Conservation (phyloP, 495 filamentous ascomycete species). For the Neurospora hispaniola region DNA sequence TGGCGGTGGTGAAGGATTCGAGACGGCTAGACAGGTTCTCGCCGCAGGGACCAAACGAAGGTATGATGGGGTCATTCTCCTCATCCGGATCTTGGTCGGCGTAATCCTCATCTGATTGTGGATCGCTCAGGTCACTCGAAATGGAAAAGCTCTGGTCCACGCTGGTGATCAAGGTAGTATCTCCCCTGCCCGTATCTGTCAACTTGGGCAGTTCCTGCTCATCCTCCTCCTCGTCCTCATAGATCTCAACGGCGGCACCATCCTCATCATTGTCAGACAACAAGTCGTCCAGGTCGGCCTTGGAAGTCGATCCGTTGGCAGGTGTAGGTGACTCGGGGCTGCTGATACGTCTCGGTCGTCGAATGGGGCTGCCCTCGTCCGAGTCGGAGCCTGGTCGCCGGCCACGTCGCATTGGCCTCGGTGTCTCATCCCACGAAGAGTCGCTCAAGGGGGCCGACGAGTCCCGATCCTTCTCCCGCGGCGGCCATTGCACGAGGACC, state of each 20-base stretch:
- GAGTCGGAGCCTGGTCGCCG: slow-evolving; percentile 15
- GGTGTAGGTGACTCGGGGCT: slow-evolving; percentile 73
- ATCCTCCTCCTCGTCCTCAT: slow-evolving; percentile 41
- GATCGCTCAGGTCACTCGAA: slow-evolving; percentile 49
- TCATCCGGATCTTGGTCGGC: slow-evolving; percentile 55
- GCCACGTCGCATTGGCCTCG: slow-evolving; percentile 17
- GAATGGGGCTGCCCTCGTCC: slow-evolving; percentile 55
- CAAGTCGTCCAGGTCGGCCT: slow-evolving; percentile 18
- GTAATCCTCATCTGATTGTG: slow-evolving; percentile 50
- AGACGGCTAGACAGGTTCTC: slow-evolving; percentile 70
- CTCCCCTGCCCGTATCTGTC: slow-evolving; percentile 5
- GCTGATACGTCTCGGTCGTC: slow-evolving; percentile 46
- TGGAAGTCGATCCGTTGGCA: slow-evolving; percentile 26
- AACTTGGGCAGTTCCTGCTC: slow-evolving; percentile 29
- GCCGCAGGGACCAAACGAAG: slow-evolving; percentile 82
- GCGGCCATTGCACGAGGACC: slow-evolving; percentile 81
- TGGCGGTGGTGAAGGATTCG: slow-evolving; percentile 53
- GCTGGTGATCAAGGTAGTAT: slow-evolving; percentile 26
- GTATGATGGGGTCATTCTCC: slow-evolving; percentile 84
- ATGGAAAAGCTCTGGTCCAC: slow-evolving; percentile 32
- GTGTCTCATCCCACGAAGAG: slow-evolving; percentile 57
- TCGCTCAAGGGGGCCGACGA: slow-evolving; percentile 53
- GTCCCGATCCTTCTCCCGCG: slow-evolving; percentile 46
- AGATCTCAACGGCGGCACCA: slow-evolving; percentile 38
- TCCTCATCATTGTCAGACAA: slow-evolving; percentile 17